phyloP scores from a whole-genome alignment of 495 filamentous ascomycete genomes.

The Aspergillus hancockii region DNA sequence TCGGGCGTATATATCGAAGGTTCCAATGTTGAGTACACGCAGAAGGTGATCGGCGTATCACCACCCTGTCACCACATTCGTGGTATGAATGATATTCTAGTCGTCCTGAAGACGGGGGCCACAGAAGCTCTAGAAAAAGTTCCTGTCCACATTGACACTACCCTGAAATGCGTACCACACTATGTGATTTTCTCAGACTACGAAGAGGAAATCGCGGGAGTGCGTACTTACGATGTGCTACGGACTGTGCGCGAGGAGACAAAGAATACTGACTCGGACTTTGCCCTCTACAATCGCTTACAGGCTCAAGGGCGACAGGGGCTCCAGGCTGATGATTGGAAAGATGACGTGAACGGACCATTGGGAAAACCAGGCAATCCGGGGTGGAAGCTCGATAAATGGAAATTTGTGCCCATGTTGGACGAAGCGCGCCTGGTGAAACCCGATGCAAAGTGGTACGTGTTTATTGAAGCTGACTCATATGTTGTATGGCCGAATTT shows the following conservation, averaged over 20 bases:
- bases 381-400: slow-evolving; percentile 66
- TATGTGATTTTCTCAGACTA: slow-evolving; percentile 50
- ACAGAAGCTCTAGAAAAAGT: slow-evolving; percentile 41
- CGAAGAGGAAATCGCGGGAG: slow-evolving; percentile 41
- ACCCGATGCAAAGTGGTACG: slow-evolving; percentile 60
- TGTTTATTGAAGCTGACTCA: slow-evolving; percentile 66
- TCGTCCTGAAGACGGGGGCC: slow-evolving; percentile 46
- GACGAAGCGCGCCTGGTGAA: slow-evolving; percentile 53
- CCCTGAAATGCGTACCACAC: slow-evolving; percentile 42
- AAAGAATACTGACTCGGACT: slow-evolving; percentile 42
- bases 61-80: no score
- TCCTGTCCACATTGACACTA: slow-evolving; percentile 42
- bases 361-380: slow-evolving; percentile 39
- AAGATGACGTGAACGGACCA: slow-evolving; percentile 36
- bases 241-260: slow-evolving; percentile 35
- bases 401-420: slow-evolving; percentile 66
- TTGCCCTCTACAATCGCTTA: slow-evolving; percentile 41
- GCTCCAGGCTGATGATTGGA: slow-evolving; percentile 29
- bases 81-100: slow-evolving; percentile 37
- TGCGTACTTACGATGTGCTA: slow-evolving; percentile 43
- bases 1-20: background rate
- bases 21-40: background rate
- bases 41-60: no score
- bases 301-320: slow-evolving; percentile 39
- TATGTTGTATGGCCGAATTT: slow-evolving; percentile 65